phyloP scores from a whole-genome alignment of 169 alveolate genomes.

The Perkinsus chesapeaki region DNA sequence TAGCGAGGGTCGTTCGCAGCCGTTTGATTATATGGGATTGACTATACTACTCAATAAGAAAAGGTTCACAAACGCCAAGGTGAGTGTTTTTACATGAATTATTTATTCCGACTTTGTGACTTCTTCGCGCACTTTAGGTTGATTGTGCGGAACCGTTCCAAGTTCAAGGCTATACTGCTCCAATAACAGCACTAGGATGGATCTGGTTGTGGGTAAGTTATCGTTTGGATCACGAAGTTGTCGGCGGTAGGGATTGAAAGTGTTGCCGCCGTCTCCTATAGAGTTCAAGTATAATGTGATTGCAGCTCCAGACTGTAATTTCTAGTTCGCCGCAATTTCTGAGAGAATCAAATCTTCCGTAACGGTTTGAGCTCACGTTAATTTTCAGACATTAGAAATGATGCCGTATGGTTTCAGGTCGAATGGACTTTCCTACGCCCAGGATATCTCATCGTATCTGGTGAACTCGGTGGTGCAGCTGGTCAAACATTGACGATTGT shows the following conservation, averaged over 20 bases:
- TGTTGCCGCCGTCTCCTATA: too few relatives aligned
- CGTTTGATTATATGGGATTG: neutral
- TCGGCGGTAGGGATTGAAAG: too few relatives aligned
- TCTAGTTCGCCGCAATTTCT: too few relatives aligned
- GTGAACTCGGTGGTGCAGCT: neutral
- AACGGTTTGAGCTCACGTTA: too few relatives aligned
- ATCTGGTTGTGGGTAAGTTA: neutral
- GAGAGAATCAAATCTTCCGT: too few relatives aligned
- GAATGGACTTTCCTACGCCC: neutral
- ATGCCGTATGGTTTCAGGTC: neutral
- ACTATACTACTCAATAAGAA: neutral
- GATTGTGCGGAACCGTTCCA: neutral
- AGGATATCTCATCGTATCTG: neutral
- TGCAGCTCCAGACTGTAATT: too few relatives aligned
- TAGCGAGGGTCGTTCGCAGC: neutral
- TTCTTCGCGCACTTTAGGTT: neutral
- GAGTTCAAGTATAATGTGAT: too few relatives aligned
- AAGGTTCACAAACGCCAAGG: neutral
- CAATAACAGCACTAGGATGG: neutral
- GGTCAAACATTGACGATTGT: neutral
- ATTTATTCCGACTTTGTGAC: neutral
- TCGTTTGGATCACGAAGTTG: too few relatives aligned
- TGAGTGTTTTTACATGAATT: too few relatives aligned
- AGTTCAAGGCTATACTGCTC: neutral
- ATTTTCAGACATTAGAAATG: neutral